A percentile compares a stretch with the other conserved stretches of the same genome.
These are phyloP conservation scores for Aspergillus egyptiacus DNA, from an alignment of 495 filamentous ascomycete genomes.

Conservation along the genomic window DNA sequence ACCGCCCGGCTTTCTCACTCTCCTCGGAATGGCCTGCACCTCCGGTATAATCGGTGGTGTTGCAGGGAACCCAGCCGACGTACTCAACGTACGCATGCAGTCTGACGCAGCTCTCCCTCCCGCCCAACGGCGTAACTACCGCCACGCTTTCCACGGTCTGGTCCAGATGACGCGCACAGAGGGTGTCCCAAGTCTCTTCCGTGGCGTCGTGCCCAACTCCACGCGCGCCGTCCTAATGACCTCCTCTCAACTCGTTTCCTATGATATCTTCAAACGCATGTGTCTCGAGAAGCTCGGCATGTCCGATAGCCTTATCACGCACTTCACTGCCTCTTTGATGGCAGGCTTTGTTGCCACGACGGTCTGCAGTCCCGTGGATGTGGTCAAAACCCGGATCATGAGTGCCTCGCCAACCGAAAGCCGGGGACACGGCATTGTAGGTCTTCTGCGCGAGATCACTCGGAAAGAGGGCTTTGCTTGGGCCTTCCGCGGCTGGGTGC, in stretches of 20 bases:
- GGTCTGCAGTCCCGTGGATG: conserved; percentile 89
- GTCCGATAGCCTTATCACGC: conserved; percentile 70
- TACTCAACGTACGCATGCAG: conserved; percentile 98
- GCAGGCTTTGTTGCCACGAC: conserved; percentile 94
- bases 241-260: conserved; percentile 79
- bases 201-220: conserved; percentile 89
- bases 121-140: conserved; percentile 76
- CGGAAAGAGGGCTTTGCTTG: conserved; percentile 73
- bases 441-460: conserved; percentile 61
- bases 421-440: conserved; percentile 51
- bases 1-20: conserved; percentile 56
- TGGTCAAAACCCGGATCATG: conserved; percentile 97
- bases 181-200: conserved; percentile 64
- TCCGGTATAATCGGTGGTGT: conserved; percentile 88
- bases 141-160: conserved; percentile 80
- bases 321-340: conserved; percentile 79
- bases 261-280: conserved; percentile 83
- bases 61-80: conserved; percentile 89
- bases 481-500: conserved; percentile 98
- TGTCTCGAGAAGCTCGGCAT: conserved; percentile 63
- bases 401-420: conserved; percentile 50
- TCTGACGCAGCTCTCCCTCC: conserved; percentile 78
- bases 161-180: conserved; percentile 78
- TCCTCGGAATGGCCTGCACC: conserved; percentile 71
- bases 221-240: conserved; percentile 92